Conservation (phyloP, 352 stramenopile species). For the Phytophthora cryptogea region DNA sequence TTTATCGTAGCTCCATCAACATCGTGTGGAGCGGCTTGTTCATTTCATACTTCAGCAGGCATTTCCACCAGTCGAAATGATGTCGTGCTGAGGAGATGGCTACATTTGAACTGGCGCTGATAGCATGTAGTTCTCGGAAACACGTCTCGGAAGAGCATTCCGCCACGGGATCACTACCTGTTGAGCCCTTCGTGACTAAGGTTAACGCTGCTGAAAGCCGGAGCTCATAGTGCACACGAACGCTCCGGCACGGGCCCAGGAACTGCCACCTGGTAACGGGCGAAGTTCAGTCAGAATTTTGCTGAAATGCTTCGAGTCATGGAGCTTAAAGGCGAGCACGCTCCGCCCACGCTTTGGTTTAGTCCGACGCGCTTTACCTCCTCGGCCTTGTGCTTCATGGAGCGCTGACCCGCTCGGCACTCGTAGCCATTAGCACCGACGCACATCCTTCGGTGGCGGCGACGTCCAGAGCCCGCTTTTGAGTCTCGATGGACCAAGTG, state of each 20-base stretch:
- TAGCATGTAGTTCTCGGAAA: too few relatives aligned
- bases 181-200: too few relatives aligned
- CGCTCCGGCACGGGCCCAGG: conserved; percentile 12
- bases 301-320: conserved; percentile 10
- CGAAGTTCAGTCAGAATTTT: conserved; percentile 16
- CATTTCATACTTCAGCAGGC: too few relatives aligned
- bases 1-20: too few relatives aligned
- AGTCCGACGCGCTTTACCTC: conserved; percentile 17
- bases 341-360: conserved; percentile 2
- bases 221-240: conserved; percentile 12
- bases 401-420: neutral
- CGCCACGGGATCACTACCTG: too few relatives aligned
- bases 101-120: too few relatives aligned
- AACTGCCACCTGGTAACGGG: conserved; percentile 16
- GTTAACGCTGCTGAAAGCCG: neutral
- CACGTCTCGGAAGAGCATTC: too few relatives aligned
- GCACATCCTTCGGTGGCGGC: conserved; percentile 16
- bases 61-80: too few relatives aligned
- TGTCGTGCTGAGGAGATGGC: too few relatives aligned
- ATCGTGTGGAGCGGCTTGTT: too few relatives aligned
- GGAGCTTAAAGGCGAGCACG: too few relatives aligned
- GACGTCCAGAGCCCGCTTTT: conserved; percentile 16
- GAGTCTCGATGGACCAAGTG: conserved; percentile 11
- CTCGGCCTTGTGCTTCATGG: neutral
- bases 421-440: conserved; percentile 8